Evolutionary conservation across 441 rosid species (phyloP).

Genomic region (Adansonia madagascariensis): DNA sequence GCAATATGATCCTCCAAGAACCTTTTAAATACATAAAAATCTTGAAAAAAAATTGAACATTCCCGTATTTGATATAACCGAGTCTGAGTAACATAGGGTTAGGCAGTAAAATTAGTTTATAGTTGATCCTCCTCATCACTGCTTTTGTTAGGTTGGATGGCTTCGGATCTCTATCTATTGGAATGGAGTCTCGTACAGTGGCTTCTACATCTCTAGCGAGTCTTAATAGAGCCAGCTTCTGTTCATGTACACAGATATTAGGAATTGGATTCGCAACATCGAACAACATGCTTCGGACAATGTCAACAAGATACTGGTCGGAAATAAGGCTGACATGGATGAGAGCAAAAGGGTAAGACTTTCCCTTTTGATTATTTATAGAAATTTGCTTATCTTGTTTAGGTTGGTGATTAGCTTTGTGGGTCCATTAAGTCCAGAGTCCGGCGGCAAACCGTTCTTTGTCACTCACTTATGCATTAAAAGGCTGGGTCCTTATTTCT

Average conservation of each 20-base stretch:
- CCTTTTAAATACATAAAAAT: too few species aligned
- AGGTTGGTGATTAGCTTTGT: conserved; percentile 12
- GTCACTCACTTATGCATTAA: too few species aligned
- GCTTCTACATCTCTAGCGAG: conserved; percentile 21
- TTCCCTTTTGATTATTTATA: not conserved
- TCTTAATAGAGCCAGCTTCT: conserved; percentile 26
- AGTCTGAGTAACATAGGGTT: not conserved
- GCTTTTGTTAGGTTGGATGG: conserved; percentile 19
- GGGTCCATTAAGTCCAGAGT: not conserved
- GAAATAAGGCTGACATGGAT: conserved; percentile 83
- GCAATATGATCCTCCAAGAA: too few species aligned
- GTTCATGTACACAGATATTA: conserved; percentile 53
- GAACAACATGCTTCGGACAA: conserved; percentile 79
- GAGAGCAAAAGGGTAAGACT: conserved; percentile 74
- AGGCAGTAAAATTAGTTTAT: conserved; percentile 14
- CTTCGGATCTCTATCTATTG: conserved; percentile 4
- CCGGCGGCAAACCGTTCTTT: not conserved
- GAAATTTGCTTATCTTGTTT: conserved; percentile 12
- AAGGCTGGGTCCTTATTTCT: not conserved
- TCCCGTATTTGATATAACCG: too few species aligned
- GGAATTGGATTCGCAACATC: conserved; percentile 80
- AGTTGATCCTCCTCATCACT: not conserved
- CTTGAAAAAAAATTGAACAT: too few species aligned
- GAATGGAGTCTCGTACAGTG: not conserved
- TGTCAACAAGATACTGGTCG: conserved; percentile 72